Conservation (phyloP, 2,329 filamentous ascomycete genomes). For the Pseudopyricularia cyperi region DNA sequence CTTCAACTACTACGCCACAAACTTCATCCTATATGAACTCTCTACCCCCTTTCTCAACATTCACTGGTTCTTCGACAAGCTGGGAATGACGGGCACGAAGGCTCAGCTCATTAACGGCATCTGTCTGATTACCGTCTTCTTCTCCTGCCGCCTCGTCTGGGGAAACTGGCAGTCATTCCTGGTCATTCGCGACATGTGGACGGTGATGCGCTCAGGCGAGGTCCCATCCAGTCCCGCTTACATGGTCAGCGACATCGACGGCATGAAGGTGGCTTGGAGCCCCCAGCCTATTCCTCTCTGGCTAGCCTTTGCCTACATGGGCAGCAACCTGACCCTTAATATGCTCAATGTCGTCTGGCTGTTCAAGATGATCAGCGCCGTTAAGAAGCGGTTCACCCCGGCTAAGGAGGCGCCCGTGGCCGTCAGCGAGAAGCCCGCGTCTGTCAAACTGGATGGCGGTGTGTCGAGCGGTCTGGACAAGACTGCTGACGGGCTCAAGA, state of each 20-base stretch:
- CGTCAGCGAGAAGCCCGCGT: constrained; percentile 14
- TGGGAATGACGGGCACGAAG: constrained; percentile 62
- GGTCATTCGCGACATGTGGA: constrained; percentile 59
- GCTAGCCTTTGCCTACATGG: constrained; percentile 55
- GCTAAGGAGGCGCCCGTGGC: constrained; percentile 18
- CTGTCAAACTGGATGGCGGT: neutral
- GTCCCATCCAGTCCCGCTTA: neutral
- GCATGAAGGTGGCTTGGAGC: constrained; percentile 36
- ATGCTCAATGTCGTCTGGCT: constrained; percentile 78
- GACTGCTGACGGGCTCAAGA: constrained; percentile 9
- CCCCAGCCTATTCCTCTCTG: constrained; percentile 49
- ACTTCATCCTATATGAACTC: constrained; percentile 80
- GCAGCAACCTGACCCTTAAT: constrained; percentile 60
- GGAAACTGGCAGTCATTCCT: constrained; percentile 59
- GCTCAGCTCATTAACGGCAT: constrained; percentile 69
- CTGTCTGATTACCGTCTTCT: constrained; percentile 59
- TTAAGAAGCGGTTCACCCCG: constrained; percentile 61
- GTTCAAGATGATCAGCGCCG: constrained; percentile 70
- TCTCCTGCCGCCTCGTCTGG: constrained; percentile 64
- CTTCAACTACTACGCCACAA: constrained; percentile 67
- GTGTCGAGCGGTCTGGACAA: constrained; percentile 1
- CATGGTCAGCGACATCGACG: constrained; percentile 13
- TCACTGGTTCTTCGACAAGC: constrained; percentile 87
- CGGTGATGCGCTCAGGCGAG: constrained; percentile 34
- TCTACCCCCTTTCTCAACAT: constrained; percentile 77